Evolutionary conservation across 345 rosid species (phyloP), one percentile per base, ranked within the genome.

Genomic region (Passiflora organensis): DNA sequence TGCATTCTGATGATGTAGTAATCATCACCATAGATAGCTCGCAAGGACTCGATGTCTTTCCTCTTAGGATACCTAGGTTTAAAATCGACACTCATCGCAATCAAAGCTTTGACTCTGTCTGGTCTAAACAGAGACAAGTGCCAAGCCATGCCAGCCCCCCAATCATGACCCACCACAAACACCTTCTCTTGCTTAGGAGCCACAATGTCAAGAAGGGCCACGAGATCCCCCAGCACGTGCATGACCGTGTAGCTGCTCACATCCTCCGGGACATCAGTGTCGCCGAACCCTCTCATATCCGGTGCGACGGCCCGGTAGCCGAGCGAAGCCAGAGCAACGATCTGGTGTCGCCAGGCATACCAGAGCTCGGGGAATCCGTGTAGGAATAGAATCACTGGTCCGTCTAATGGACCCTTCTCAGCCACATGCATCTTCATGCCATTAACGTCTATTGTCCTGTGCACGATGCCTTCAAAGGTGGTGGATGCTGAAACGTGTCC

Each of bases 111-210:
- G 28, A 87, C 87, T 58, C 76, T 77, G 49, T 84, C 91, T 0
- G 87, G 84, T 24, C 89, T 58, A 28, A 77, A 81, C 46, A 55
- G 28, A 58, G 85, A 78, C 57, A 87, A 14, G 32, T 69, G 63
- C 93, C 93, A 87, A 6, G 89, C 87, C 1, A 77, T 42, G 9
- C 62, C 14, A 16, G 91, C 89, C 1, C 91, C 87, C 95, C 87
- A 80, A 24, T 87, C 89, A 62, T 87, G 89, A 6, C 80, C 91
- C 38, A 84, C 89, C 1, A 80, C 83, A 20, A 80, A 82, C 13
- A 78, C 87, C 59, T 73, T 53, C 41, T 78, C 63, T 48, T 73
- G 67, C 0, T 52, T 68, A 0, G 68, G 54, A 0, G 80, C 81
- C 32, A 84, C 70, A 2, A 48, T 69, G 53, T 84, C 85, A 13